Conservation (phyloP, 192 early-diverging fungal genomes). For the Paraglomus brasilianum region DNA sequence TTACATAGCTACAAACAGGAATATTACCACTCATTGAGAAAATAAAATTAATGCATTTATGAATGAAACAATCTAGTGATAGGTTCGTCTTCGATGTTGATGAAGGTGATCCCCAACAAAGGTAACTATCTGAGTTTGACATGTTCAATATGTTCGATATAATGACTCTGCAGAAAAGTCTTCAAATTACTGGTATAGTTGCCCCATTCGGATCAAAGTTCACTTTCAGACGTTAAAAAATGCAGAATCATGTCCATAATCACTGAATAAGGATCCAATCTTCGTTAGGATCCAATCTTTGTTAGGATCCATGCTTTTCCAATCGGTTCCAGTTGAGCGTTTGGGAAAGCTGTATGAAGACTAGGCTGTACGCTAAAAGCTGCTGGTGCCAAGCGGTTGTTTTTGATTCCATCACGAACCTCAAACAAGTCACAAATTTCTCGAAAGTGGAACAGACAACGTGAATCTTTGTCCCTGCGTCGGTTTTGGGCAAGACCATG, state of each 20-base stretch:
- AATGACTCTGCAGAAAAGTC: too few species aligned
- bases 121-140: too few species aligned
- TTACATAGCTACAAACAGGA: too few species aligned
- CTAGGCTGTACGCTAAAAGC: neutral
- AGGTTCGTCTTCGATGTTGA: too few species aligned
- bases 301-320: neutral
- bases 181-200: too few species aligned
- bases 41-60: too few species aligned
- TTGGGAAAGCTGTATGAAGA: neutral
- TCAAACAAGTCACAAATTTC: neutral
- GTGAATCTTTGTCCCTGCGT: neutral
- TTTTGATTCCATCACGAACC: neutral
- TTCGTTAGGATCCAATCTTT: too few species aligned
- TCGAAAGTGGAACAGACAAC: neutral
- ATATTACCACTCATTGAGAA: too few species aligned
- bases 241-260: neutral
- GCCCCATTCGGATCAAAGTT: too few species aligned
- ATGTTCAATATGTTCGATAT: too few species aligned
- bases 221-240: conserved; percentile 14
- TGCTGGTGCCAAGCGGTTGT: neutral
- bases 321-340: neutral
- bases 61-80: too few species aligned
- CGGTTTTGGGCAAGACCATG: neutral
- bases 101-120: too few species aligned
- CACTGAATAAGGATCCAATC: neutral